Evolutionary conservation across 805 yeast genomes (phyloP).

Genomic region (Candida insectorum): DNA sequence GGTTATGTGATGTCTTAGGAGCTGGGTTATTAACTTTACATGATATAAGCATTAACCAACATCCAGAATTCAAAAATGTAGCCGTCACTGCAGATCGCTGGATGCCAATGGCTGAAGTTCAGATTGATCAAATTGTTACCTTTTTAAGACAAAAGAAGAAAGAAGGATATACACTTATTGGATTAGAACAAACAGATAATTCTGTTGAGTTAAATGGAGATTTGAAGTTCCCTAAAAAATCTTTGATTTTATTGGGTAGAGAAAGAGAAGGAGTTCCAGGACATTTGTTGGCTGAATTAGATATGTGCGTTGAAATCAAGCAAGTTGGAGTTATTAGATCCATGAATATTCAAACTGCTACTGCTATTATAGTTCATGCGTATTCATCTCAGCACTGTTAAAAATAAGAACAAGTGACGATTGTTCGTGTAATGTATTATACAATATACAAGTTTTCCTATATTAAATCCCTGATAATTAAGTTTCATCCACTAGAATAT

Average conservation of each 20-base stretch:
- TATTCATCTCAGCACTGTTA: constrained; percentile 69
- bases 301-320: constrained; percentile 84
- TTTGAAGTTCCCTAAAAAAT: constrained; percentile 73
- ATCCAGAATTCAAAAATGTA: constrained; percentile 75
- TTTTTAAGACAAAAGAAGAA: constrained; percentile 58
- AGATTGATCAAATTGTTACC: constrained; percentile 47
- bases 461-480: not conserved
- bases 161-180: constrained; percentile 84
- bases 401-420: not conserved
- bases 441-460: too few species aligned
- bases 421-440: too few species aligned
- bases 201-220: constrained; percentile 66
- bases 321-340: constrained; percentile 91
- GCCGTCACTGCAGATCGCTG: constrained; percentile 94
- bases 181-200: constrained; percentile 89
- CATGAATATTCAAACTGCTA: constrained; percentile 95
- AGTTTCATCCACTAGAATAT: constrained; percentile 16
- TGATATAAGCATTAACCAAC: constrained; percentile 59
- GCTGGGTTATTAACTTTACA: constrained; percentile 78
- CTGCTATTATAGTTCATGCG: constrained; percentile 92
- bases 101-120: constrained; percentile 90
- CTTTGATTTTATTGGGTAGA: constrained; percentile 75
- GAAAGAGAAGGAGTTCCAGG: constrained; percentile 94
- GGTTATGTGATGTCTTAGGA: constrained; percentile 89
- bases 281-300: constrained; percentile 73